Evolutionary conservation across 495 filamentous ascomycete species (phyloP), one percentile per base, ranked within the genome.

Genomic region (Penicillium parvum): DNA sequence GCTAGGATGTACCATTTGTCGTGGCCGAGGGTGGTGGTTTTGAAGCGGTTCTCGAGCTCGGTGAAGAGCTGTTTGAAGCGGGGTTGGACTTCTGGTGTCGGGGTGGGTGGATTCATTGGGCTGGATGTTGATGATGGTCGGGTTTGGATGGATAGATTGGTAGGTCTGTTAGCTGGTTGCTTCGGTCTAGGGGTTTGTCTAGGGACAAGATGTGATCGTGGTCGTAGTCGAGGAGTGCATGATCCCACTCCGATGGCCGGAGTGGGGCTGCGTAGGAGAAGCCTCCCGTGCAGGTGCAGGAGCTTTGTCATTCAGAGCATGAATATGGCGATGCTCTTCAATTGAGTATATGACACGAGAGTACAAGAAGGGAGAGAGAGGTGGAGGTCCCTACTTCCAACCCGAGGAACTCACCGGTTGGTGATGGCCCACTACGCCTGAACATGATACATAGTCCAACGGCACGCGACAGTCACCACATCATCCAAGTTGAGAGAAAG

Each of bases 1-100:
- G 71, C 72, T 3, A 79, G 62, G 18, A 83, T 66, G 40, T 78
- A 76, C 78, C 79, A 83, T 63, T 73, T 73, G 27, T 78, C 74
- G 19, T 48, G 48, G 19, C 75, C 73, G 10, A 78, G 53, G 12
- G 52, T 63, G 18, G 68, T 67, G 1, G 61, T 53, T 20, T 72
- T 67, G 52, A 81, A 79, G 38, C 66, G 67, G 37, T 70, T 43
- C 53, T 81, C 73, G 3, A 81, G 59, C 21, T 60, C 55, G 30
- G 70, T 48, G 65, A 83, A 78, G 23, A 83, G 61, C 28, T 55
- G 17, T 22, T 41, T 26, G 52, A 56, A 66, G 53, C 48, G 52
- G 53, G 65, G 63, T 11, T 63, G 40, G 11, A 65, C 37, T 40
- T 48, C 37, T 22, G 57, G 14, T 26, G 50, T 40, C 40, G 38